Percentiles rank a stretch among this genome's conserved stretches.
These are phyloP conservation scores for Eutypa lata DNA, from an alignment of 2,329 filamentous ascomycete genomes.

Conservation along the genomic window DNA sequence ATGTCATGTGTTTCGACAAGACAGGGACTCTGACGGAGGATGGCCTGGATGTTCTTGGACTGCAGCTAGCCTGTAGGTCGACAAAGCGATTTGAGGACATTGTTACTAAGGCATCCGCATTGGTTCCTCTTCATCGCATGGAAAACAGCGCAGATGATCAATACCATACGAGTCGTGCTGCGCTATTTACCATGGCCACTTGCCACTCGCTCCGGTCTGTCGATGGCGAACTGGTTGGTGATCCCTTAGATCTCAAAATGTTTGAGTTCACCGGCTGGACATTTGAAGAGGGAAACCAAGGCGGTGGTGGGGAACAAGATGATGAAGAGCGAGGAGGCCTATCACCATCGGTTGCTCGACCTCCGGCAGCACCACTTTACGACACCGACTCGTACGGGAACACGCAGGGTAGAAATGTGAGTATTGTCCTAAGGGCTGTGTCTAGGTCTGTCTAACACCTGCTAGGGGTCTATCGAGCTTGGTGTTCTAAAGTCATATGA, in stretches of 20 bases:
- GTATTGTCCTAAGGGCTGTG: constrained; percentile 1
- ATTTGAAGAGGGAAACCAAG: constrained; percentile 82
- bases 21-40: constrained; percentile 98
- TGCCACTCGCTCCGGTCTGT: constrained; percentile 88
- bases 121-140: constrained; percentile 46
- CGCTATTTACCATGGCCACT: constrained; percentile 92
- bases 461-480: constrained; percentile 66
- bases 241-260: constrained; percentile 96
- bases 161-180: constrained; percentile 48
- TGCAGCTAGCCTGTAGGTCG: constrained; percentile 69
- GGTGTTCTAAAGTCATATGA: constrained; percentile 91
- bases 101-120: constrained; percentile 59
- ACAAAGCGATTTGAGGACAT: constrained; percentile 70
- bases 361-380: constrained; percentile 62
- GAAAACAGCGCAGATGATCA: constrained; percentile 27
- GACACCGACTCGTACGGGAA: constrained; percentile 29
- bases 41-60: constrained; percentile 87
- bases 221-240: constrained; percentile 84
- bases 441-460: constrained; percentile 10
- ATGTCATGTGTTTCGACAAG: constrained; percentile 97
- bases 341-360: constrained; percentile 83
- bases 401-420: constrained; percentile 25
- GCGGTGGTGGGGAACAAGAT: constrained; percentile 53
- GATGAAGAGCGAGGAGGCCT: constrained; percentile 74
- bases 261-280: constrained; percentile 94